These are phyloP conservation scores for Diaporthe vexans DNA, from an alignment of 2,329 filamentous ascomycete genomes.

Conservation along the genomic window DNA sequence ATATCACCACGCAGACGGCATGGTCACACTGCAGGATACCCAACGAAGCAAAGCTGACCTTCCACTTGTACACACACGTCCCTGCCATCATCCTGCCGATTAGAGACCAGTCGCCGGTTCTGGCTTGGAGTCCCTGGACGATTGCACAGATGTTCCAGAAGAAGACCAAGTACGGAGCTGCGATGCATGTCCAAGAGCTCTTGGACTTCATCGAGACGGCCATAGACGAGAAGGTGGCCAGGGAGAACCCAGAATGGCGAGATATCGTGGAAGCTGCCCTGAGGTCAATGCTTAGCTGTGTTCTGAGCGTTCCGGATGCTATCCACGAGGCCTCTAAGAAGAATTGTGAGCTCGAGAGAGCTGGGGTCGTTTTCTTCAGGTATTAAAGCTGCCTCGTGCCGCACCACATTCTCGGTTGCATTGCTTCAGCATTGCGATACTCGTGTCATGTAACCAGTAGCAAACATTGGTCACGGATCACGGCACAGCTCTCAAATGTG, in stretches of 20 bases:
- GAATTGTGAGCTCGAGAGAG: conserved; percentile 42
- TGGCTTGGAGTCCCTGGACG: conserved; percentile 45
- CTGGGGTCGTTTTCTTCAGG: conserved; percentile 42
- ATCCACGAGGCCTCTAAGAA: conserved; percentile 41
- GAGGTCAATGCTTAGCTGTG: conserved; percentile 39
- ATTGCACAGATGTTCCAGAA: conserved; percentile 42
- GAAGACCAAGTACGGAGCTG: conserved; percentile 35
- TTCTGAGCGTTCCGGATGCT: conserved; percentile 41
- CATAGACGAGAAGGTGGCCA: conserved; percentile 39
- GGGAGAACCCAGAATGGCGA: conserved; percentile 37
- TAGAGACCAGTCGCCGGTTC: conserved; percentile 40
- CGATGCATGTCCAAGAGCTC: conserved; percentile 38
- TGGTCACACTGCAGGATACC: conserved; percentile 44
- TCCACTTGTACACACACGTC: conserved; percentile 44
- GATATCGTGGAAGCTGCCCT: conserved; percentile 35
- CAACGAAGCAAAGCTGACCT: conserved; percentile 42
- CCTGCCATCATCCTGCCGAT: conserved; percentile 44
- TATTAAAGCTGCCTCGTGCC: conserved; percentile 30
- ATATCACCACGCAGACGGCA: conserved; percentile 40
- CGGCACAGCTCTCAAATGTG: conserved; percentile 13
- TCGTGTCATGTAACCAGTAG: conserved; percentile 21
- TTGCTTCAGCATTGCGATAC: neutral
- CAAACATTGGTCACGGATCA: conserved; percentile 22
- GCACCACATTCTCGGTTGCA: neutral
- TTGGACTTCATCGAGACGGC: conserved; percentile 40